Conservation (phyloP, 805 yeast genomes). For the Tetrapisispora taiwanensis region DNA sequence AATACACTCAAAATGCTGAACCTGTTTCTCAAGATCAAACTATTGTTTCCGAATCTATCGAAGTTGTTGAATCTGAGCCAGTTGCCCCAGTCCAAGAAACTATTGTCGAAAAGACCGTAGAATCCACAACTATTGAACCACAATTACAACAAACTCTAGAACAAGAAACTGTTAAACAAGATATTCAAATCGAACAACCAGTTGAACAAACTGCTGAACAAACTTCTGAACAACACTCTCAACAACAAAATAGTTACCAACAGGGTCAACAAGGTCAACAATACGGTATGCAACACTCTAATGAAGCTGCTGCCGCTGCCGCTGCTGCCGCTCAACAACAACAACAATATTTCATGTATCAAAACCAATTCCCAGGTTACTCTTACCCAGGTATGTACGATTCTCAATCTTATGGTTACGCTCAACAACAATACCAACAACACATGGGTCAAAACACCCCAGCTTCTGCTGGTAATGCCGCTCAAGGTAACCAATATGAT, state of each 20-base stretch:
- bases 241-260: constrained; percentile 7
- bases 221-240: constrained; percentile 7
- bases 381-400: constrained; percentile 31
- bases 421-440: constrained; percentile 23
- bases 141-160: constrained; percentile 6
- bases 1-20: constrained; percentile 1
- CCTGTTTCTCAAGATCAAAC: constrained; percentile 6
- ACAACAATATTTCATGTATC: constrained; percentile 30
- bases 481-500: constrained; percentile 16
- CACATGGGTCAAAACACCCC: constrained; percentile 10
- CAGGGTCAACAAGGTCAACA: constrained; percentile 19
- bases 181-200: constrained; percentile 3
- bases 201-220: constrained; percentile 1
- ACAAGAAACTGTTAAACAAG: constrained; percentile 1
- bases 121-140: constrained; percentile 3
- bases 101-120: not conserved
- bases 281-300: constrained; percentile 12
- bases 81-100: constrained; percentile 1
- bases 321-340: constrained; percentile 24
- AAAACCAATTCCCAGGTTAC: constrained; percentile 30
- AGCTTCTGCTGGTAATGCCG: constrained; percentile 7
- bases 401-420: constrained; percentile 24
- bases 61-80: not conserved
- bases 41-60: constrained; percentile 3
- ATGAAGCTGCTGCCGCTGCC: constrained; percentile 16